A percentile compares a stretch with the other conserved stretches of the same genome.
Conservation (phyloP, 345 rosid species). For the Mercurialis annua region DNA sequence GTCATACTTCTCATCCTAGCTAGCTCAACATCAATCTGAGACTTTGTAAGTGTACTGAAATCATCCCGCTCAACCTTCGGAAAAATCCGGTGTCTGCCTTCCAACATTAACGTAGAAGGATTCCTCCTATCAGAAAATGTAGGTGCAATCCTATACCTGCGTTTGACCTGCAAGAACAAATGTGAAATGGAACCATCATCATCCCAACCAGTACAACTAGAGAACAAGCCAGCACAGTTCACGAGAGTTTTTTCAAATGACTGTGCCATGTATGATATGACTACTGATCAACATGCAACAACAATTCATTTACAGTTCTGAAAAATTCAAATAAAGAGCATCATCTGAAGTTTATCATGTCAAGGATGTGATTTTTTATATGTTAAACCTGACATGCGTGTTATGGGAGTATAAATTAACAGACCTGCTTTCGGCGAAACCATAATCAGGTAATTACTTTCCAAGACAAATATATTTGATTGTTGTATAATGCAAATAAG, state of each 20-base stretch:
- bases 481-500: background rate
- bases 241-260: background rate
- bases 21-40: slow-evolving; percentile 78
- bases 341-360: background rate
- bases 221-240: background rate
- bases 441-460: background rate
- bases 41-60: slow-evolving; percentile 44
- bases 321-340: background rate
- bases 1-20: slow-evolving; percentile 81
- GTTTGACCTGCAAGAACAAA: slow-evolving; percentile 62
- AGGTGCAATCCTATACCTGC: slow-evolving; percentile 77
- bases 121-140: slow-evolving; percentile 50
- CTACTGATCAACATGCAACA: background rate
- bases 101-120: slow-evolving; percentile 27
- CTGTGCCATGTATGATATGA: background rate
- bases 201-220: background rate
- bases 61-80: slow-evolving; percentile 56
- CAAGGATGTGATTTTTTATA: background rate
- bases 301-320: background rate
- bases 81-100: slow-evolving; percentile 48
- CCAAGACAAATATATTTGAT: background rate
- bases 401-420: background rate
- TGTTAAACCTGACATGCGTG: background rate
- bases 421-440: background rate
- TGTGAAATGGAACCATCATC: background rate